These are phyloP conservation scores for Coemansia sp. DNA, from an alignment of 192 early-diverging fungal species.

Conservation along the genomic window DNA sequence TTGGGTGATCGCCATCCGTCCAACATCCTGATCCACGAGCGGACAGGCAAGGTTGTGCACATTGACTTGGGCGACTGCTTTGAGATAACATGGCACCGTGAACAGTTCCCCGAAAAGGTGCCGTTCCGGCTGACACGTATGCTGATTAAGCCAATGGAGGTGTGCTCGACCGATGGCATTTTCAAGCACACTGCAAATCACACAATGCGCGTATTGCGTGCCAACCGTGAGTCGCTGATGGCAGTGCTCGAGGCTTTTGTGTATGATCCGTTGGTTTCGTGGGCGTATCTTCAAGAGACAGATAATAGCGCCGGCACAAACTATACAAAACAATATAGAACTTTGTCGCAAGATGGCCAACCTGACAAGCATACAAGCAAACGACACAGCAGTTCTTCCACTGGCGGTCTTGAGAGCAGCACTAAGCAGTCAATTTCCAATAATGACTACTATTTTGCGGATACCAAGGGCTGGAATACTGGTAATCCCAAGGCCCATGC, in stretches of 20 bases:
- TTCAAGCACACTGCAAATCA: conserved; percentile 95
- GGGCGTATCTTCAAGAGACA: conserved; percentile 22
- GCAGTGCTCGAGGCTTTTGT: conserved; percentile 98
- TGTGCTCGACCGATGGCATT: conserved; percentile 91
- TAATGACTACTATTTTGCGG: conserved; percentile 12
- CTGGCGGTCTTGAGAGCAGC: neutral
- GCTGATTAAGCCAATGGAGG: conserved; percentile 98
- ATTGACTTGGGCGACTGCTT: conserved; percentile 99
- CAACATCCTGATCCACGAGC: conserved; percentile 94
- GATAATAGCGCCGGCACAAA: neutral
- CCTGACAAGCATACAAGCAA: neutral
- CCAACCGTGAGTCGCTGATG: conserved; percentile 98
- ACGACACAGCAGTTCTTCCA: neutral
- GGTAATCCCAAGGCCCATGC: conserved; percentile 78
- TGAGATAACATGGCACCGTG: conserved; percentile 94
- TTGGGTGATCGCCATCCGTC: conserved; percentile 97
- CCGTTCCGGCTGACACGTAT: conserved; percentile 99
- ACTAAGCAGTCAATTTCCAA: neutral
- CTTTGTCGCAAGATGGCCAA: neutral
- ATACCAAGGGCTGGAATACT: conserved; percentile 39
- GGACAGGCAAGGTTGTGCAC: conserved; percentile 93
- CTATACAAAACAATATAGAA: neutral
- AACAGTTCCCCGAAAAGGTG: conserved; percentile 95
- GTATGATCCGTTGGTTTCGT: conserved; percentile 75
- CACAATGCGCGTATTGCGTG: conserved; percentile 92